Evolutionary conservation across 768 basidiomycete genomes (phyloP).

Genomic region (Sporobolomyces phaffii): DNA sequence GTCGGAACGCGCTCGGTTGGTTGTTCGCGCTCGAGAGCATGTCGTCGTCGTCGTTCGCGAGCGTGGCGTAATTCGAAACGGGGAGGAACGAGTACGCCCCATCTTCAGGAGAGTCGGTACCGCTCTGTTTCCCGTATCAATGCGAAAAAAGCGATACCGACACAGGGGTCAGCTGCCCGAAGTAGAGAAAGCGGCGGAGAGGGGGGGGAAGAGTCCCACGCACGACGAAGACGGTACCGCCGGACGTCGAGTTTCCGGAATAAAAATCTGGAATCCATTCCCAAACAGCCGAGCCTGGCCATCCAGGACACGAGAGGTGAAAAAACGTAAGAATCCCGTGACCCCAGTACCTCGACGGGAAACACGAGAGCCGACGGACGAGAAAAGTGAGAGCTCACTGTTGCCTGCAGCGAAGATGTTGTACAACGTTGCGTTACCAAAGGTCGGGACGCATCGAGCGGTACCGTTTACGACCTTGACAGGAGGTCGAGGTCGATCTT

Average conservation of each 20-base stretch:
- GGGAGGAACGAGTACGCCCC: constrained; percentile 5
- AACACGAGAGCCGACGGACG: background rate
- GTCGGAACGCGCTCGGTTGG: background rate
- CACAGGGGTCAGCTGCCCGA: background rate
- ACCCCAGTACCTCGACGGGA: background rate
- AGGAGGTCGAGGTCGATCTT: background rate
- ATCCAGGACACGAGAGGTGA: no score
- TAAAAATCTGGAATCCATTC: constrained; percentile 6
- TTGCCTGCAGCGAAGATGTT: background rate
- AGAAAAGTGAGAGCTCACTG: background rate
- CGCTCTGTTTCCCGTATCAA: background rate
- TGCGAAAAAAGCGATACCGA: background rate
- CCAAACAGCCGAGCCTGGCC: background rate
- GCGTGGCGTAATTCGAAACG: no score
- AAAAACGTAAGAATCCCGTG: no score
- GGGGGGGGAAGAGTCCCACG: background rate
- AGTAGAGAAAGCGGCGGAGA: background rate
- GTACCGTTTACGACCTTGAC: no score
- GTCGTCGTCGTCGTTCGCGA: no score
- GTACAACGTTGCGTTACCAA: background rate
- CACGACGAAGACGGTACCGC: constrained; percentile 8
- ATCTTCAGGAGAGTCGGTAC: constrained; percentile 3
- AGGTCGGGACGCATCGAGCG: background rate
- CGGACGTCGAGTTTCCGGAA: background rate
- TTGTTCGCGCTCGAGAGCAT: background rate